These are phyloP conservation scores for Flaveria robusta DNA, from an alignment of 129 eudicot genomes.

Conservation along the genomic window DNA sequence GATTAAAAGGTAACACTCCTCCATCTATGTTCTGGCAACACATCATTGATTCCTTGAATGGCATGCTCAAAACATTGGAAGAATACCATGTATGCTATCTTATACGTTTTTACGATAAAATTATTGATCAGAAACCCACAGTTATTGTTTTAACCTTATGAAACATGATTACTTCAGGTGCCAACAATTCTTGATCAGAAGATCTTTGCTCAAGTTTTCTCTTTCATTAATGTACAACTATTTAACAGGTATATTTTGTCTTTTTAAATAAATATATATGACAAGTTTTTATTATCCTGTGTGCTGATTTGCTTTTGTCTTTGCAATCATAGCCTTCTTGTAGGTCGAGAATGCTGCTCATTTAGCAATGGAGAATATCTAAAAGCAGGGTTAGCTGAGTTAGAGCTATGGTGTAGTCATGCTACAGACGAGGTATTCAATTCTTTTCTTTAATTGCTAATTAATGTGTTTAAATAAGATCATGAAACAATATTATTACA, in stretches of 20 bases:
- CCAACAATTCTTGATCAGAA: constrained; percentile 73
- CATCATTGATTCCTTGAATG: constrained; percentile 50
- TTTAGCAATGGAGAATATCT: constrained; percentile 66
- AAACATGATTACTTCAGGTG: constrained; percentile 57
- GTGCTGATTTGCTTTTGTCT: constrained; percentile 14
- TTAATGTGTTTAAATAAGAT: background rate
- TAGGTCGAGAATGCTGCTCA: constrained; percentile 68
- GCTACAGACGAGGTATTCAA: constrained; percentile 64
- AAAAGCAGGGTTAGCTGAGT: constrained; percentile 61
- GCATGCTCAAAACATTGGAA: constrained; percentile 59
- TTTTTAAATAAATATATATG: background rate
- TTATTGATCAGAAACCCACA: background rate
- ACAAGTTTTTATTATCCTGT: background rate
- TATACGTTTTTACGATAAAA: background rate
- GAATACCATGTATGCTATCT: constrained; percentile 60
- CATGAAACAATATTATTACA: background rate
- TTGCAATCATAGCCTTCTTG: constrained; percentile 50
- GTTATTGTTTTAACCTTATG: constrained; percentile 21
- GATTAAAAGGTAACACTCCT: constrained; percentile 41
- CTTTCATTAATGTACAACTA: constrained; percentile 69
- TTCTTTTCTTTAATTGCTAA: background rate
- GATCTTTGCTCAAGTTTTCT: constrained; percentile 62
- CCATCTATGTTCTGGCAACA: constrained; percentile 63
- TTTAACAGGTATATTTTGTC: constrained; percentile 66
- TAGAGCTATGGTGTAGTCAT: constrained; percentile 63